Base-by-base conservation (phyloP, 2,329 filamentous ascomycete species). In the Dendryphion nanum region DNA sequence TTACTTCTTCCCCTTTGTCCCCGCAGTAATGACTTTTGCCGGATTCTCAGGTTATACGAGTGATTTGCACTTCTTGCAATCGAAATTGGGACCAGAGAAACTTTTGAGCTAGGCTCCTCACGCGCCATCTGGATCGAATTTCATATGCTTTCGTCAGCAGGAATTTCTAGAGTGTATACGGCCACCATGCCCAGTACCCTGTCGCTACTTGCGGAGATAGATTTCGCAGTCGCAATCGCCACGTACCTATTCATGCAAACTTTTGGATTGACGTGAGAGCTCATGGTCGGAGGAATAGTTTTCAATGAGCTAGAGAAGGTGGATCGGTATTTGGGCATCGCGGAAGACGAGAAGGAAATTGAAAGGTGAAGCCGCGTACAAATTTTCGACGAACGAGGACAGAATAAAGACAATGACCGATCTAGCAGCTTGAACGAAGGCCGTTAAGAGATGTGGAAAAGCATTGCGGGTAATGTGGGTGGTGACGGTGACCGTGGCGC, bases 1-100 rank as follows among this genome's bases (percentile, higher is more conserved):
- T 3, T 44, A 57, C 7, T 38, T 68, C 17, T 53, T 71, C 1
- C 52, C 52, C n/a, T 40, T 30, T 13, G 38, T 26, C 3, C 20
- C 42, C 14, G 20, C 2, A 57, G 59, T 1, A 5, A 30, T 50
- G 2, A 18, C 38, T 2, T 29, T 30, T 7, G 39, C 35, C 14
- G 32, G 19, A 1, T 13, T 29, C 26, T 4, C 4, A 15, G 41
- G 37, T 8, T 2, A 3, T 6, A 6, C 35, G 4, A 23, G 40
- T 2, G 40, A 2, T 33, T 44, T 18, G 35, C 29, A 8, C 12
- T 39, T 6, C 20, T 35, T 2, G 28, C 40, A 10, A 15, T 42
- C 12, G 31, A 29, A 5, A 14, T 30, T n/a, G 45, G 44, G 15
- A 16, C 38, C 4, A 30, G 47, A 6, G 20, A 34, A 3, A 19